Evolutionary conservation across 2,329 filamentous ascomycete species (phyloP).

Genomic region (Fonsecaea monophora): DNA sequence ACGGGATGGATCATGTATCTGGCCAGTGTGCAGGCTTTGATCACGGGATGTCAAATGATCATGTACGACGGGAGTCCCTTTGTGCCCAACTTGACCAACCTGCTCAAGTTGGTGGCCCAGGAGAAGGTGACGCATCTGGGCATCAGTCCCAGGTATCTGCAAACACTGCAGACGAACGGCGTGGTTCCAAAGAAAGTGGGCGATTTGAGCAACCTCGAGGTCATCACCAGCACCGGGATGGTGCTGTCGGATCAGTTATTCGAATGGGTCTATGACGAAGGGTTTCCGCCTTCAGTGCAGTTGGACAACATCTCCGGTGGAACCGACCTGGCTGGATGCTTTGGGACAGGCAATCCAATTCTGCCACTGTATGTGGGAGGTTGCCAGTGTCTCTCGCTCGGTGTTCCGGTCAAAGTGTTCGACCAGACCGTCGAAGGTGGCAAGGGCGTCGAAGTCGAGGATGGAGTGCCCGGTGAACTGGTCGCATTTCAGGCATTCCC

Average conservation of each 20-base stretch:
- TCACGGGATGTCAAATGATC: slow-evolving; percentile 67
- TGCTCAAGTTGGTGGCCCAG: slow-evolving; percentile 68
- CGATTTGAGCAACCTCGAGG: slow-evolving; percentile 66
- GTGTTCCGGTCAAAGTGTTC: slow-evolving; percentile 54
- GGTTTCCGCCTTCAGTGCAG: slow-evolving; percentile 71
- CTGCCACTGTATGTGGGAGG: slow-evolving; percentile 69
- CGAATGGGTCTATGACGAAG: slow-evolving; percentile 78
- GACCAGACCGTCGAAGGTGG: slow-evolving; percentile 56
- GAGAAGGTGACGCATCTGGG: slow-evolving; percentile 75
- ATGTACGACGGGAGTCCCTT: slow-evolving; percentile 88
- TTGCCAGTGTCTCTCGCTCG: slow-evolving; percentile 61
- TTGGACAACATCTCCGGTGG: slow-evolving; percentile 55
- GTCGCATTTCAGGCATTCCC: slow-evolving; percentile 75
- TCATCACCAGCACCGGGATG: slow-evolving; percentile 79
- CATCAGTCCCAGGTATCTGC: slow-evolving; percentile 76
- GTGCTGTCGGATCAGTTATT: slow-evolving; percentile 78
- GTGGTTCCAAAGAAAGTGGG: slow-evolving; percentile 67
- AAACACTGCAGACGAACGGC: slow-evolving; percentile 70
- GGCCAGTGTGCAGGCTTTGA: slow-evolving; percentile 62
- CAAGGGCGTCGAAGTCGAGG: slow-evolving; percentile 58
- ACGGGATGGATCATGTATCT: slow-evolving; percentile 90
- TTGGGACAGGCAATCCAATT: slow-evolving; percentile 66
- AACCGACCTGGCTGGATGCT: slow-evolving; percentile 43
- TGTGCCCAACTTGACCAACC: slow-evolving; percentile 68
- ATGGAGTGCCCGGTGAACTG: slow-evolving; percentile 75